These are phyloP conservation scores for Jatropha podagrica DNA, from an alignment of 441 rosid genomes.

Conservation along the genomic window DNA sequence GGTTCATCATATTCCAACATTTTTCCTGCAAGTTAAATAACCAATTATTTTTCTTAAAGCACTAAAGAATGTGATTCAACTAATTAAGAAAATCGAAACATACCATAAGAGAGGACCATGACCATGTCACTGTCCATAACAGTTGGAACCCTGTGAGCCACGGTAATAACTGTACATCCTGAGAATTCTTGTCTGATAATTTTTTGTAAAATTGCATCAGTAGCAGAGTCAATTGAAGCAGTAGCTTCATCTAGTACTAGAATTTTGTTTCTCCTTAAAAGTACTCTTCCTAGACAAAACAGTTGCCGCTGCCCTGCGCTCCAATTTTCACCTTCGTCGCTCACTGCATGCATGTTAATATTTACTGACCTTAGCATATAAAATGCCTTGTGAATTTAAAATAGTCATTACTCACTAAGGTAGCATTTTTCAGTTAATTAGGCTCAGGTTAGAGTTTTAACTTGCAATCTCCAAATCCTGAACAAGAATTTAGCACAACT, in stretches of 20 bases:
- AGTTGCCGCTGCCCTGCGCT: constrained; percentile 85
- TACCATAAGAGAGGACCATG: constrained; percentile 76
- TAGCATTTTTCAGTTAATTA: no score
- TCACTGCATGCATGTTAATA: constrained; percentile 43
- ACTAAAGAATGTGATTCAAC: not conserved
- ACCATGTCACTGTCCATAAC: constrained; percentile 85
- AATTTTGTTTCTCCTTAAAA: constrained; percentile 66
- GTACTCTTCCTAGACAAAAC: constrained; percentile 86
- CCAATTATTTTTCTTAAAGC: not conserved
- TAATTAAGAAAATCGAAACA: constrained; percentile 3
- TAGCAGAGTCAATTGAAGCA: constrained; percentile 87
- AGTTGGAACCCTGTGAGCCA: constrained; percentile 47
- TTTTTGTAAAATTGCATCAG: constrained; percentile 74
- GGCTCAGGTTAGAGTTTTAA: no score
- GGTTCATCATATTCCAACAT: constrained; percentile 77
- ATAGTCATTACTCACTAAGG: no score
- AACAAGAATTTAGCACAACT: no score
- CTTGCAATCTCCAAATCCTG: no score
- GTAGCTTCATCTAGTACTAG: constrained; percentile 91
- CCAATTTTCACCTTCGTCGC: constrained; percentile 95
- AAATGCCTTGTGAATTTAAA: not conserved
- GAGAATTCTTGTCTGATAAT: constrained; percentile 67
- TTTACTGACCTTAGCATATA: constrained; percentile 3
- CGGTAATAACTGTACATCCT: constrained; percentile 52
- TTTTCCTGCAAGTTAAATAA: constrained; percentile 46